These are phyloP conservation scores for Clavispora fructus DNA, from an alignment of 805 yeast species.

Conservation along the genomic window DNA sequence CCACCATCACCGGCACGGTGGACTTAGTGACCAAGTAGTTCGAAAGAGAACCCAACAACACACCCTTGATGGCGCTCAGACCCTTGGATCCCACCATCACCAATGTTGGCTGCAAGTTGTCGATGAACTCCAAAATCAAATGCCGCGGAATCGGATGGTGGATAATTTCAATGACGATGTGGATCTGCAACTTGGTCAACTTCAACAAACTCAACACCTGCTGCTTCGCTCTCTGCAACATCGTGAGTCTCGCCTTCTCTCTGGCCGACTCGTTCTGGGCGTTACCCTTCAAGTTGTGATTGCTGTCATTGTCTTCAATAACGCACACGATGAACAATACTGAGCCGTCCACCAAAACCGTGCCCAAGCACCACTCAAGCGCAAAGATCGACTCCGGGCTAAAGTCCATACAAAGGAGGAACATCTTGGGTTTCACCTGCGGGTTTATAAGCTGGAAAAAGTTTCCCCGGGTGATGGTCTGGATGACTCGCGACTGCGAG, in stretches of 20 bases:
- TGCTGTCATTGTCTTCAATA: conserved; percentile 36
- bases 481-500: conserved; percentile 53
- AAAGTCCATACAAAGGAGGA: conserved; percentile 73
- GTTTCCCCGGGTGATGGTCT: conserved; percentile 66
- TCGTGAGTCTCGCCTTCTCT: conserved; percentile 32
- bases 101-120: conserved; percentile 65
- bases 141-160: conserved; percentile 76
- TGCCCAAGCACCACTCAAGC: conserved; percentile 82
- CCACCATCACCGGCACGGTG: conserved; percentile 78
- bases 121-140: conserved; percentile 62
- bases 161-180: conserved; percentile 65
- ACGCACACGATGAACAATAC: conserved; percentile 69
- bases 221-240: conserved; percentile 39
- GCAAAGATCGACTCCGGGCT: conserved; percentile 82
- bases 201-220: conserved; percentile 47
- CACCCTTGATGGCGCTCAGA: conserved; percentile 66
- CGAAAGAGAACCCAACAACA: conserved; percentile 65
- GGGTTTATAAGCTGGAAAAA: conserved; percentile 49
- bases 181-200: conserved; percentile 66
- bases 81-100: conserved; percentile 77
- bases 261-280: conserved; percentile 30
- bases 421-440: conserved; percentile 49
- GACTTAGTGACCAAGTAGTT: conserved; percentile 68
- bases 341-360: conserved; percentile 76
- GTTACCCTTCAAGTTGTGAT: conserved; percentile 39